phyloP scores from a whole-genome alignment of 2,329 filamentous ascomycete species.

The Microdochium trichocladiopsis region DNA sequence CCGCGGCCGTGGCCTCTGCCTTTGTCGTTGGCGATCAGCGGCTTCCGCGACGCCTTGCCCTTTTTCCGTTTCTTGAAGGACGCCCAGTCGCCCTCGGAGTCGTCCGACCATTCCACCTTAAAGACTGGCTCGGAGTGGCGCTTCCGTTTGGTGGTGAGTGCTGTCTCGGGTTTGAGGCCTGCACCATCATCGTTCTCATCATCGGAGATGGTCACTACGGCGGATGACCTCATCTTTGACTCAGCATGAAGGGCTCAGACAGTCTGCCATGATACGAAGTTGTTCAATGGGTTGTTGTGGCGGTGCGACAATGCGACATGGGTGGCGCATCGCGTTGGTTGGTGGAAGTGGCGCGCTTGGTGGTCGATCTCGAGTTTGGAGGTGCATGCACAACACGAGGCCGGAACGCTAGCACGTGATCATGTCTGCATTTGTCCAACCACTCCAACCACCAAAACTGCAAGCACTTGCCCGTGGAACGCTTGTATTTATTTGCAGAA shows the following conservation, averaged over 20 bases:
- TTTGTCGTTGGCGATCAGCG: constrained; percentile 9
- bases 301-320: no score
- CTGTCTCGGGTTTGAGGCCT: background rate
- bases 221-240: background rate
- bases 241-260: no score
- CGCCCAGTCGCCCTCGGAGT: constrained; percentile 11
- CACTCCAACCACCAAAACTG: background rate
- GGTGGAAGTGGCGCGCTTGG: background rate
- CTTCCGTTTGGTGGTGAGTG: constrained; percentile 14
- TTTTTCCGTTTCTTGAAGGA: constrained; percentile 15
- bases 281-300: no score
- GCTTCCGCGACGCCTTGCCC: constrained; percentile 1
- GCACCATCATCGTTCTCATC: constrained; percentile 1
- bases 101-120: constrained; percentile 18
- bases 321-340: background rate
- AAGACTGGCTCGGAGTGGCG: constrained; percentile 1
- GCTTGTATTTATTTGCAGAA: no score
- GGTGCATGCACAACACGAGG: background rate
- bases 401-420: background rate
- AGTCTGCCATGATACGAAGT: no score
- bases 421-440: background rate
- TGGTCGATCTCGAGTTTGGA: background rate
- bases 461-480: no score
- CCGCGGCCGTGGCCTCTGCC: no score
- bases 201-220: constrained; percentile 1